These are phyloP conservation scores for Lophiotrema nucula DNA, from an alignment of 495 filamentous ascomycete genomes.

Conservation along the genomic window DNA sequence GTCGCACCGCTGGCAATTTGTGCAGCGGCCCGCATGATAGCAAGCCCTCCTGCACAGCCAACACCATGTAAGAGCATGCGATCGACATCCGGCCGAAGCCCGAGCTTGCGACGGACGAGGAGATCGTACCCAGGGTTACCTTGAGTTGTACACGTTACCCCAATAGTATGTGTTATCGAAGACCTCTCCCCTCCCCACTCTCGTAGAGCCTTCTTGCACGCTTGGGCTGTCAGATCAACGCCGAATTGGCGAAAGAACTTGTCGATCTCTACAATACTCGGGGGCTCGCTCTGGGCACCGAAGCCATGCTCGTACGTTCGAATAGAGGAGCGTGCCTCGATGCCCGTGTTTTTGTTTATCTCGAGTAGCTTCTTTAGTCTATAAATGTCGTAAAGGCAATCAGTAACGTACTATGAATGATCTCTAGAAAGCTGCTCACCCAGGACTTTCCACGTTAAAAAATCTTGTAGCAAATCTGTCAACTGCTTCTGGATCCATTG, in stretches of 20 bases:
- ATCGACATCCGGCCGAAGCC: slow-evolving; percentile 51
- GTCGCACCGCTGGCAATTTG: slow-evolving; percentile 60
- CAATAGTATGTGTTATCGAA: slow-evolving; percentile 64
- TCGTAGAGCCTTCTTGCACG: slow-evolving; percentile 58
- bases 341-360: slow-evolving; percentile 9
- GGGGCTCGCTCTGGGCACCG: slow-evolving; percentile 36
- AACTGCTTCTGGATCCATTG: too few relatives aligned
- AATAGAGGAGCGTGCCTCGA: slow-evolving; percentile 5
- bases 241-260: slow-evolving; percentile 56
- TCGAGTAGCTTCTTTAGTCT: slow-evolving; percentile 6
- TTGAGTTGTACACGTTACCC: slow-evolving; percentile 65
- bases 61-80: slow-evolving; percentile 62
- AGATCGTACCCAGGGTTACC: slow-evolving; percentile 69
- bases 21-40: slow-evolving; percentile 54
- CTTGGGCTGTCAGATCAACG: slow-evolving; percentile 56
- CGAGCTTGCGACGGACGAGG: slow-evolving; percentile 56
- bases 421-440: too few relatives aligned
- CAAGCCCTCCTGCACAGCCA: slow-evolving; percentile 60
- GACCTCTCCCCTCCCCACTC: slow-evolving; percentile 50
- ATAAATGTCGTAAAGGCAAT: too few relatives aligned
- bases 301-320: neutral
- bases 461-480: too few relatives aligned
- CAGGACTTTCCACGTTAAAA: too few relatives aligned
- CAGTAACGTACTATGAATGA: too few relatives aligned
- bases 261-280: slow-evolving; percentile 57